A percentile compares a stretch with the other conserved stretches of the same genome.
phyloP scores from a whole-genome alignment of 768 basidiomycete genomes.

The Pleurotus salmoneostramineus region DNA sequence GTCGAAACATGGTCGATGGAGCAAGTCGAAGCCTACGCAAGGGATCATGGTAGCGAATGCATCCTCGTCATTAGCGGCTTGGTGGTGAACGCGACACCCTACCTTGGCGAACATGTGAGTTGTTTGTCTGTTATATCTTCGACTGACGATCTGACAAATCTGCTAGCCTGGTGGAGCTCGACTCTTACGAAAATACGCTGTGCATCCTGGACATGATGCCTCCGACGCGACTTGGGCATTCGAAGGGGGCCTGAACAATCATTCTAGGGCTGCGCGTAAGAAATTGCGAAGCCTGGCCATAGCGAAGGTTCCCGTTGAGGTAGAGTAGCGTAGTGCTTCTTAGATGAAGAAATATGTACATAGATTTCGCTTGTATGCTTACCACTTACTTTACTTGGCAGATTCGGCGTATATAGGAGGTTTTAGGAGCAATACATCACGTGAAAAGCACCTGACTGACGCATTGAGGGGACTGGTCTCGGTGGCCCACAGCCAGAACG shows the following conservation, averaged over 20 bases:
- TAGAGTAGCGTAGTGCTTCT: no score
- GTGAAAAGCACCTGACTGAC: neutral
- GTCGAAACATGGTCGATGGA: slow-evolving; percentile 36
- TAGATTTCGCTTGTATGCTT: no score
- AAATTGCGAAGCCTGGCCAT: slow-evolving; percentile 45
- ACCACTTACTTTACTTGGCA: no score
- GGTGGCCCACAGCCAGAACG: no score
- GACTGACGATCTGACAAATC: neutral
- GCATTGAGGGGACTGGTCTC: neutral
- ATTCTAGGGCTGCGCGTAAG: slow-evolving; percentile 53
- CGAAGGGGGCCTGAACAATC: slow-evolving; percentile 69
- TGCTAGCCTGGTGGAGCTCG: slow-evolving; percentile 61
- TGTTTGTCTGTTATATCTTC: neutral
- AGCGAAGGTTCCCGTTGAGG: slow-evolving; percentile 28
- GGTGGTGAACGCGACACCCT: slow-evolving; percentile 57
- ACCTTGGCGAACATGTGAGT: slow-evolving; percentile 67
- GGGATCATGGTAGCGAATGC: slow-evolving; percentile 30
- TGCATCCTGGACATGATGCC: slow-evolving; percentile 10
- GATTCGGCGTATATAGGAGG: neutral
- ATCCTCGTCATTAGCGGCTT: slow-evolving; percentile 57
- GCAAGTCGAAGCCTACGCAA: slow-evolving; percentile 29
- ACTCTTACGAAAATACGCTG: slow-evolving; percentile 49
- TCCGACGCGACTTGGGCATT: slow-evolving; percentile 62
- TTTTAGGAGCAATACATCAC: neutral
- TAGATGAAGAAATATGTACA: no score